Conservation (phyloP, 2,329 filamentous ascomycete species). For the Emergomyces africanus region DNA sequence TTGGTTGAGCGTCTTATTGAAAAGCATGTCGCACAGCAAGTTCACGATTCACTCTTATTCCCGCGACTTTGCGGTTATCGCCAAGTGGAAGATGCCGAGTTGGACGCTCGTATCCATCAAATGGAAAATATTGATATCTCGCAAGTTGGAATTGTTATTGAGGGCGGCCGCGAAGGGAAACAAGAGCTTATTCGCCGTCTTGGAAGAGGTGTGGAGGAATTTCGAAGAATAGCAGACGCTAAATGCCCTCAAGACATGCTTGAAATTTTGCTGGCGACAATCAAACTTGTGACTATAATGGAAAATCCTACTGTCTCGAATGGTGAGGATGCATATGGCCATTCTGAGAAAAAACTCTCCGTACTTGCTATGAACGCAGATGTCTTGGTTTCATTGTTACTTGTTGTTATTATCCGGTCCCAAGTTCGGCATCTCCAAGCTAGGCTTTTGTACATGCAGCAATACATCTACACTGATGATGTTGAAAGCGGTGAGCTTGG, state of each 20-base stretch:
- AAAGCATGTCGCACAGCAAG: conserved; percentile 82
- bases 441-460: conserved; percentile 83
- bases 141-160: conserved; percentile 79
- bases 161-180: conserved; percentile 65
- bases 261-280: conserved; percentile 61
- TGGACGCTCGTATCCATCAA: conserved; percentile 80
- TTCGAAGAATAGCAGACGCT: conserved; percentile 68
- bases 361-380: conserved; percentile 68
- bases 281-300: conserved; percentile 68
- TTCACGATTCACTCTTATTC: conserved; percentile 75
- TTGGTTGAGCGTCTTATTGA: conserved; percentile 90
- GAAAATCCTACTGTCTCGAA: conserved; percentile 34
- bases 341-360: conserved; percentile 40
- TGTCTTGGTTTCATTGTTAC: conserved; percentile 76
- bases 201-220: conserved; percentile 69
- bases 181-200: conserved; percentile 68
- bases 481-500: conserved; percentile 94
- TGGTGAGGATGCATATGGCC: conserved; percentile 23
- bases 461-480: conserved; percentile 96
- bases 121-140: conserved; percentile 93
- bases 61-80: conserved; percentile 67
- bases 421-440: conserved; percentile 80
- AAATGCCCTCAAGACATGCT: conserved; percentile 84
- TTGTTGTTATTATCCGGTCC: conserved; percentile 86
- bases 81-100: conserved; percentile 67